phyloP scores from a whole-genome alignment of 2,329 filamentous ascomycete genomes.

The Arthrinium phaeospermum region DNA sequence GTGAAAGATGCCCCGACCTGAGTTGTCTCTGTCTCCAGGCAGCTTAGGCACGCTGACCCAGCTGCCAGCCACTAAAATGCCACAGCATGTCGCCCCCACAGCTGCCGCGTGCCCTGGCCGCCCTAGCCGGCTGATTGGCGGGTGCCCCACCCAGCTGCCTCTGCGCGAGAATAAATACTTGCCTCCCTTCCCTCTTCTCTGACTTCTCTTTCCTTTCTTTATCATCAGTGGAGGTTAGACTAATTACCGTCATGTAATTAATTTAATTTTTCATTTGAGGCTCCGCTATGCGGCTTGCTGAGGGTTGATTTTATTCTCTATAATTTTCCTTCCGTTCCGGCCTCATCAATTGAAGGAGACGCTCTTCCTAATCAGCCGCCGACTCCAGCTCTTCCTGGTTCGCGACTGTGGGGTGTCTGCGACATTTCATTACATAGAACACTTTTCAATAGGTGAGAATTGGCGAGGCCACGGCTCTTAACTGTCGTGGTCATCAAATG shows the following conservation, averaged over 20 bases:
- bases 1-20: not conserved
- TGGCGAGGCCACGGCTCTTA: not conserved
- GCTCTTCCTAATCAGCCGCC: slow-evolving; percentile 42
- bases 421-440: slow-evolving; percentile 32
- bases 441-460: not conserved
- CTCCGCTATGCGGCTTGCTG: slow-evolving; percentile 44
- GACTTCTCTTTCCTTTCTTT: slow-evolving; percentile 30
- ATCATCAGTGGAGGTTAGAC: slow-evolving; percentile 45
- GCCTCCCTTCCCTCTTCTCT: not conserved
- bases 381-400: slow-evolving; percentile 43
- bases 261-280: slow-evolving; percentile 39
- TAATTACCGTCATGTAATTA: slow-evolving; percentile 43
- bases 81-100: slow-evolving; percentile 7
- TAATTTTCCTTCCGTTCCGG: slow-evolving; percentile 46
- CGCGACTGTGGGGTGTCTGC: slow-evolving; percentile 43
- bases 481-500: not conserved
- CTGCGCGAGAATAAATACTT: slow-evolving; percentile 6
- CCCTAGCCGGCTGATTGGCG: not conserved
- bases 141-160: not conserved
- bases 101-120: not conserved
- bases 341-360: slow-evolving; percentile 40
- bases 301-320: slow-evolving; percentile 40
- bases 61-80: not conserved
- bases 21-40: not conserved
- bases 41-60: not conserved